Evolutionary conservation across 768 basidiomycete species (phyloP), one percentile per base, ranked within the genome.

Genomic region (Lactarius quietus): DNA sequence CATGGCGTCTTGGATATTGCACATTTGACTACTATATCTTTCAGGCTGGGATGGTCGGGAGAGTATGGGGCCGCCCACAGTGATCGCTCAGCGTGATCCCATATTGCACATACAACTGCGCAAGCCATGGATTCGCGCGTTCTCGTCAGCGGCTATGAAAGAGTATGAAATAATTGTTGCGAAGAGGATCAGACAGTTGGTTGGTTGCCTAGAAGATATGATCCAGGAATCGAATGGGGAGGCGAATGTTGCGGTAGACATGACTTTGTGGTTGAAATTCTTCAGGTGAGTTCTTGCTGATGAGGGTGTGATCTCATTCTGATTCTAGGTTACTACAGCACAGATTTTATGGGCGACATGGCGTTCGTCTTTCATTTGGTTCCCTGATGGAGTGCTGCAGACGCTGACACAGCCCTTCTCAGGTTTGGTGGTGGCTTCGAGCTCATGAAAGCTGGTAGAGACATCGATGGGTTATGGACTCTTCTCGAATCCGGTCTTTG

Each of bases 81-180:
- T 26, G 45, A n/a, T 48, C n/a, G 14, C 26, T 26, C 45, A 48
- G 45, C 12, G 45, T 48, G 45, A 48, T 48, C 45, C 45, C 12
- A 48, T 48, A 48, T 48, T 48, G 23, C 45, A 48, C 45, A 48
- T 48, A 23, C 45, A 48, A 23, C 45, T 23, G 5, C 45, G 45
- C 12, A 48, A 48, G 23, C 45, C 45, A 26, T 48, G 45, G 45
- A 48, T 5, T 26, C n/a, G 12, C 12, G 45, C 45, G 10, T 26
- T 85, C 72, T 83, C 73, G 48, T 77, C 78, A 9, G 63, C 72
- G 2, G 78, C 83, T 1, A 66, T 86, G 52, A 81, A 80, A 69
- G 80, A 78, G 17, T 84, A 84, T 58, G 78, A 83, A 65, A 67
- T 70, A 1, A 69, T 80, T 3, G 70, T 84, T 23, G 72, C 73